Evolutionary conservation across 1,284 basidiomycete species (phyloP), one percentile per base, ranked within the genome.

Genomic region (Blastosporella zonata): DNA sequence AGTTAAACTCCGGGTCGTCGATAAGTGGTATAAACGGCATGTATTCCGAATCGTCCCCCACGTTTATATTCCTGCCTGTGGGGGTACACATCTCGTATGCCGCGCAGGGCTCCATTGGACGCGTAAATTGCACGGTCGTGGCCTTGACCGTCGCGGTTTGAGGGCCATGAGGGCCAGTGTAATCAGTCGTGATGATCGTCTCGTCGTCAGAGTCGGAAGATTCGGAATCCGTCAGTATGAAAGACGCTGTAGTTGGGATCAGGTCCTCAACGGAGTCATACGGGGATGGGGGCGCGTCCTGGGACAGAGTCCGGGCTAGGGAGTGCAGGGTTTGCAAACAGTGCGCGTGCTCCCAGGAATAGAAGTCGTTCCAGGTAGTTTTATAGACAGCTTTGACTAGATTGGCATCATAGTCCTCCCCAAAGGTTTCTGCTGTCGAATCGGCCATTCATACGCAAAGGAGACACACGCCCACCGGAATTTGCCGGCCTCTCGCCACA

Each of bases 21-120:
- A 75, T 67, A 43, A 75, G 75, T 1, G 81, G 81, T n/a, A 82
- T 62, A 59, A 83, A 85, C 1, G 69, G 68, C 69, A 84, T 72
- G 23, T 67, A 63, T 52, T 72, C 65, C 3, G 75, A 63, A 50
- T 86, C 83, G 54, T 84, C 82, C 3, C 81, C 82, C 17, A 68
- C 68, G 46, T 73, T 69, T 10, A 79, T 65, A 50, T 67, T 81
- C 36, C 69, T 67, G 6, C 57, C 56, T 4, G 68, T 59, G 0
- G 81, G 77, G 1, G 79, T 66, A 56, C 78, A 81, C 1, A 70
- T 68, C 53, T 82, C 78, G 55, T 84, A 83, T 8, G 59, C 51
- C 1, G 71, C 66, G 51, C 67, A 63, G 0, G 71, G 65, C 12
- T 58, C 52, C 31, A 73, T 36, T 3, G 33, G 31, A 23, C 42